Percentiles rank a stretch among this genome's conserved stretches.
These are phyloP conservation scores for Tetratostichococcus sp. DNA, from an alignment of 139 green algal species.

Conservation along the genomic window DNA sequence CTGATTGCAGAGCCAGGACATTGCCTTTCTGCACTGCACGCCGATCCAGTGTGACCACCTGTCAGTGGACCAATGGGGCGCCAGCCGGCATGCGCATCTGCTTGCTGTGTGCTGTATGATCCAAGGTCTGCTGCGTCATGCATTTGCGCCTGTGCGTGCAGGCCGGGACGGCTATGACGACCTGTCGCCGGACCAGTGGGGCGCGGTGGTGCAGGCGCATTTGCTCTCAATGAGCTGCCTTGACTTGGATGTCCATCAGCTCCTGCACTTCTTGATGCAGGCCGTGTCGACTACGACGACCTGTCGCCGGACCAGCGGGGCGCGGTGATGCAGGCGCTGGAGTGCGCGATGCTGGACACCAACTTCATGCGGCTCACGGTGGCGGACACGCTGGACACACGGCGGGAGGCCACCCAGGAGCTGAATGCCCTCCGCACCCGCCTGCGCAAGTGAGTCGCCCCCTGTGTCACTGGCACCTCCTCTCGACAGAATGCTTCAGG, in stretches of 20 bases:
- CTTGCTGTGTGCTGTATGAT: no score
- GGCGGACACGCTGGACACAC: background rate
- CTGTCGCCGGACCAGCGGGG: background rate
- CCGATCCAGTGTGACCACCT: no score
- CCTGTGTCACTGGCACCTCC: background rate
- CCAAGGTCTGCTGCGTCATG: no score
- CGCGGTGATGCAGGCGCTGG: constrained; percentile 1
- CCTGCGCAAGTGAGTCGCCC: background rate
- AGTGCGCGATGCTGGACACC: background rate
- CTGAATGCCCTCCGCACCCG: constrained; percentile 7
- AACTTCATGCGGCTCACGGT: background rate
- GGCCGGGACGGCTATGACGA: no score
- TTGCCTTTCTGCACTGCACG: no score
- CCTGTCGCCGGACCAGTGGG: no score
- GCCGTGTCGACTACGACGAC: background rate
- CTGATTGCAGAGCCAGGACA: no score
- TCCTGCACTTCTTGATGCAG: no score
- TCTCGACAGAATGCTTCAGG: no score
- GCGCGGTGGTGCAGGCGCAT: background rate
- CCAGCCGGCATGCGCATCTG: background rate
- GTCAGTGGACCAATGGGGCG: background rate
- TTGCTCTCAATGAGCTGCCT: background rate
- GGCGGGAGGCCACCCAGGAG: constrained; percentile 6
- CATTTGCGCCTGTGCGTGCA: no score
- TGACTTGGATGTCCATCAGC: no score